Evolutionary conservation across 106 monocot genomes (phyloP).

Genomic region (Acorus calamus): DNA sequence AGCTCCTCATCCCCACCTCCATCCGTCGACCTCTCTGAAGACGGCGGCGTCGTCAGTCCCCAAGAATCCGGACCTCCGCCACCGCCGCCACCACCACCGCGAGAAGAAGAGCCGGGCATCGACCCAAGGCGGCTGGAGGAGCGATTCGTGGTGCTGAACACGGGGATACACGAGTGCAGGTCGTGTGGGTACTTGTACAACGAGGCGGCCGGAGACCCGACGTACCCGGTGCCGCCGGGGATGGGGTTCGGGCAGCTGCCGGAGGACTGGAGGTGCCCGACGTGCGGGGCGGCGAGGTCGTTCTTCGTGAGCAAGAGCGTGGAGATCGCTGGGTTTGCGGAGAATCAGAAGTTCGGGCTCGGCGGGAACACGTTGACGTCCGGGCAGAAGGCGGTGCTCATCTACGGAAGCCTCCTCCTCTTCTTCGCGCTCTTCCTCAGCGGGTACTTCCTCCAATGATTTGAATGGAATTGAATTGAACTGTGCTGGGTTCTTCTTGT

Average conservation of each 20-base stretch:
- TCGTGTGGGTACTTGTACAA: conserved; percentile 80
- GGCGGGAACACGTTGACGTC: conserved; percentile 74
- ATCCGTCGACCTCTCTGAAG: conserved; percentile 73
- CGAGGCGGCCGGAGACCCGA: conserved; percentile 58
- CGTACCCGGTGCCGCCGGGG: conserved; percentile 82
- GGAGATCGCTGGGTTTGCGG: conserved; percentile 86
- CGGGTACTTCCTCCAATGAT: conserved; percentile 84
- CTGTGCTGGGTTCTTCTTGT: no score
- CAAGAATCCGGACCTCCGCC: conserved; percentile 5
- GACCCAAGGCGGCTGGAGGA: conserved; percentile 55
- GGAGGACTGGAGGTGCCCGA: conserved; percentile 90
- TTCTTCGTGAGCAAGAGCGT: conserved; percentile 89
- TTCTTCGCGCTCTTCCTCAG: conserved; percentile 59
- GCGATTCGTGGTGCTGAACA: conserved; percentile 78
- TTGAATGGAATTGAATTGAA: no score
- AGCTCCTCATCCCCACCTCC: conserved; percentile 8
- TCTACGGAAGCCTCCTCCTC: conserved; percentile 60
- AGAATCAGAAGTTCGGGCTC: conserved; percentile 89
- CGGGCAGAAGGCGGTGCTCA: conserved; percentile 68
- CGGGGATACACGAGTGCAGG: conserved; percentile 74
- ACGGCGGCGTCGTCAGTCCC: conserved; percentile 37
- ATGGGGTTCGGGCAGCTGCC: conserved; percentile 63
- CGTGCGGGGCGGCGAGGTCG: conserved; percentile 76
- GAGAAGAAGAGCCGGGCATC: background rate
- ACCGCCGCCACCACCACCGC: background rate